A percentile compares a stretch with the other conserved stretches of the same genome.
Conservation (phyloP, 331 rosid genomes). For the Dryas integrifolia region DNA sequence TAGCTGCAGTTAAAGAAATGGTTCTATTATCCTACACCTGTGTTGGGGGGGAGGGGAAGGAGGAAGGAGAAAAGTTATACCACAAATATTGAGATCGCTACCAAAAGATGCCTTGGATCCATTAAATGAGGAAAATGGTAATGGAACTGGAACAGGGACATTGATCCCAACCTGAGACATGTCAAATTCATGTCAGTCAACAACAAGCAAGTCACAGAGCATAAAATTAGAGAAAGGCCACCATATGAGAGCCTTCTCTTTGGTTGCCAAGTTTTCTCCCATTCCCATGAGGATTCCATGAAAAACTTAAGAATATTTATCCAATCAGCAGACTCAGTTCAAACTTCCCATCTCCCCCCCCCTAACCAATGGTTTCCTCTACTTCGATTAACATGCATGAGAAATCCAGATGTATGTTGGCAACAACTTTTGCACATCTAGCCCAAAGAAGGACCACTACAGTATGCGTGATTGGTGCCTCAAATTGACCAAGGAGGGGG, state of each 20-base stretch:
- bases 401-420: neutral
- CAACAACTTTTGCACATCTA: neutral
- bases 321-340: neutral
- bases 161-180: constrained; percentile 66
- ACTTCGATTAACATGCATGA: neutral
- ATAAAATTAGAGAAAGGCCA: neutral
- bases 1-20: constrained; percentile 11
- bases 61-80: constrained; percentile 29
- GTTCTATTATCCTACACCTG: constrained; percentile 5
- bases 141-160: constrained; percentile 49
- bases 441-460: neutral
- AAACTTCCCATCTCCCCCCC: neutral
- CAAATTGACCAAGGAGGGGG: neutral
- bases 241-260: neutral
- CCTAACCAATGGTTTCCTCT: neutral
- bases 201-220: constrained; percentile 1
- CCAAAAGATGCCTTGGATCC: constrained; percentile 44
- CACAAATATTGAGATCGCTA: constrained; percentile 41
- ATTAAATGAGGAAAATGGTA: constrained; percentile 49
- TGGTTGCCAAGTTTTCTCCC: neutral
- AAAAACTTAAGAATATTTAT: neutral
- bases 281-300: constrained; percentile 11
- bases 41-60: neutral
- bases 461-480: neutral
- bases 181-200: constrained; percentile 10